Evolutionary conservation across 805 yeast species (phyloP).

Genomic region (Lachancea thermotolerans): DNA sequence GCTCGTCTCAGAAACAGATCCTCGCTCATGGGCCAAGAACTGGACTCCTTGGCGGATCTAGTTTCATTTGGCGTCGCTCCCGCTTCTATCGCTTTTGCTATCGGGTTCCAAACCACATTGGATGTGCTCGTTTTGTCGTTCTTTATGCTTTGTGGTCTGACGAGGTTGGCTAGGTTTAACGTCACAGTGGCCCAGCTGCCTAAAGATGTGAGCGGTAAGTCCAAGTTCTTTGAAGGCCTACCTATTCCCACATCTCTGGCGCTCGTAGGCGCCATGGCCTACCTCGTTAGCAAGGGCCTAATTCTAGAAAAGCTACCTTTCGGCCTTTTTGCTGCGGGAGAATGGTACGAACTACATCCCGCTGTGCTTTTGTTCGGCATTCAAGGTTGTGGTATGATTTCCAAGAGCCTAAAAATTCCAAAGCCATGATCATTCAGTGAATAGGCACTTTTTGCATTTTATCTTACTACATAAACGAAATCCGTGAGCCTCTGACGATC

Average conservation of each 20-base stretch:
- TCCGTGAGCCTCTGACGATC: too few species aligned
- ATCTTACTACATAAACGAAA: too few species aligned
- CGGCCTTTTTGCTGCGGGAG: slow-evolving; percentile 51
- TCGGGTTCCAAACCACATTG: slow-evolving; percentile 79
- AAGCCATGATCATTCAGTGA: slow-evolving; percentile 44
- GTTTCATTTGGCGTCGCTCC: slow-evolving; percentile 95
- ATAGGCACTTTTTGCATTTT: too few species aligned
- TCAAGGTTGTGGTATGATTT: slow-evolving; percentile 87
- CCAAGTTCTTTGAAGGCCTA: slow-evolving; percentile 89
- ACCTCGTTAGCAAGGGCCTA: slow-evolving; percentile 47
- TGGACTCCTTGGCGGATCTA: slow-evolving; percentile 93
- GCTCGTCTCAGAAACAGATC: slow-evolving; percentile 91
- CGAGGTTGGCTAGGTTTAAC: slow-evolving; percentile 91
- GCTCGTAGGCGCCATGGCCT: slow-evolving; percentile 68
- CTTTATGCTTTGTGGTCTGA: slow-evolving; percentile 89
- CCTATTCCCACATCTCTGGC: slow-evolving; percentile 87
- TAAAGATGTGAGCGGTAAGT: slow-evolving; percentile 79
- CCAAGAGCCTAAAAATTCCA: slow-evolving; percentile 86
- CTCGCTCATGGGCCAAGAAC: slow-evolving; percentile 92
- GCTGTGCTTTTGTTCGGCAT: slow-evolving; percentile 53
- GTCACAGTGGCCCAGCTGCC: slow-evolving; percentile 91
- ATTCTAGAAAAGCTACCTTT: slow-evolving; percentile 55
- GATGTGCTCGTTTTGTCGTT: slow-evolving; percentile 72
- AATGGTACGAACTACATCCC: slow-evolving; percentile 70
- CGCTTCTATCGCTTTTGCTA: slow-evolving; percentile 82